Conservation (phyloP, 1,284 basidiomycete species). For the Earliella scabrosa region DNA sequence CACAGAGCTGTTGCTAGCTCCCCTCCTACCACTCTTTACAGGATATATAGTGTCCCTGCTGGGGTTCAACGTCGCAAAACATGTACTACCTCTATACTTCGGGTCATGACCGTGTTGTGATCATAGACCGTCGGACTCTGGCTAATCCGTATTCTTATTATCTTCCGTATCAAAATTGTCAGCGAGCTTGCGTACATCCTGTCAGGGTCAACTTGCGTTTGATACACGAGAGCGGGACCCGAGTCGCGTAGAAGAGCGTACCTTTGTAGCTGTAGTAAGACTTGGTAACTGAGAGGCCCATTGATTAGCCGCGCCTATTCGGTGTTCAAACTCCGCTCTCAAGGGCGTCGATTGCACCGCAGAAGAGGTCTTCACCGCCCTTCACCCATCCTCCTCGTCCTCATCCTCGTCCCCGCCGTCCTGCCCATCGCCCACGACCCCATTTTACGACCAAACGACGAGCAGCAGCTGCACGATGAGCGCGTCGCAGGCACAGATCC, state of each 20-base stretch:
- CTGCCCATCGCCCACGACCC: constrained; percentile 7
- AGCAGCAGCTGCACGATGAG: constrained; percentile 30
- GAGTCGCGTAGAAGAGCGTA: no score
- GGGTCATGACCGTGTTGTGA: constrained; percentile 49
- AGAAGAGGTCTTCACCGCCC: constrained; percentile 23
- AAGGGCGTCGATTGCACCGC: constrained; percentile 23
- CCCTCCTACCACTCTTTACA: constrained; percentile 82
- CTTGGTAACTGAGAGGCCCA: background rate
- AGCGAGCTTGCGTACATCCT: no score
- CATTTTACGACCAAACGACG: constrained; percentile 17
- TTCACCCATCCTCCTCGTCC: constrained; percentile 24
- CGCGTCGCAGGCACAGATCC: constrained; percentile 56
- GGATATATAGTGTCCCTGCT: constrained; percentile 86
- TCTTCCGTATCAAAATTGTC: background rate
- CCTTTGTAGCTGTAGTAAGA: no score
- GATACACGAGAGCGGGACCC: no score
- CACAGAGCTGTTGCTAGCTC: constrained; percentile 85
- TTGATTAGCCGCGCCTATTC: constrained; percentile 18
- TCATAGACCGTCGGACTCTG: background rate
- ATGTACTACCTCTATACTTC: constrained; percentile 82
- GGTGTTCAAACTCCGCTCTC: constrained; percentile 26
- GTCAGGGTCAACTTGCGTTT: no score
- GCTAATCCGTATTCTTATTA: background rate
- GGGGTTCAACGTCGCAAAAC: constrained; percentile 87
- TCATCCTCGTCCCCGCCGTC: constrained; percentile 18